These are phyloP conservation scores for Postia placenta DNA, from an alignment of 768 basidiomycete species.

Conservation along the genomic window DNA sequence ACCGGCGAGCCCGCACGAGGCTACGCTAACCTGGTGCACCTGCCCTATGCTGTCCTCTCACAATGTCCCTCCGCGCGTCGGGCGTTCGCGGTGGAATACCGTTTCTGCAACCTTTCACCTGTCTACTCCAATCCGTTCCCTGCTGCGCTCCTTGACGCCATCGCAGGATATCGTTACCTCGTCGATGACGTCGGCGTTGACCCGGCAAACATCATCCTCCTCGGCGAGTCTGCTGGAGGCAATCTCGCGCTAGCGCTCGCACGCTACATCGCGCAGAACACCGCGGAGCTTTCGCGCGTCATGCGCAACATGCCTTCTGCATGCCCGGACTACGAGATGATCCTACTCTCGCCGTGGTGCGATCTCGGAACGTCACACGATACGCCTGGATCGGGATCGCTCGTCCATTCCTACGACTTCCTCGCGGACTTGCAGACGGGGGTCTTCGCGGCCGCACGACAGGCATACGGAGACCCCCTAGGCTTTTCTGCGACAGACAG, in stretches of 20 bases:
- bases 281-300: not conserved
- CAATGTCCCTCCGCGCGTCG: constrained; percentile 39
- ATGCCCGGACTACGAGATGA: constrained; percentile 17
- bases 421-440: constrained; percentile 1
- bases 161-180: constrained; percentile 71
- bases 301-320: constrained; percentile 16
- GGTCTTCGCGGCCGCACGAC: not conserved
- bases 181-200: constrained; percentile 49
- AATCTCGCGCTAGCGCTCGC: constrained; percentile 62
- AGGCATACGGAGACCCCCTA: constrained; percentile 5
- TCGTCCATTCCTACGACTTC: constrained; percentile 17
- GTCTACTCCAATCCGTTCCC: constrained; percentile 58
- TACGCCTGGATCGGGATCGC: constrained; percentile 26
- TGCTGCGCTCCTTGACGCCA: constrained; percentile 63
- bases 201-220: constrained; percentile 55
- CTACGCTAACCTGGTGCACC: constrained; percentile 27
- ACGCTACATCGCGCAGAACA: constrained; percentile 54
- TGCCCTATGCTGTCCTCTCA: constrained; percentile 43
- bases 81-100: constrained; percentile 65
- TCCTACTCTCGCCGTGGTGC: constrained; percentile 52
- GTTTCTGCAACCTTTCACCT: constrained; percentile 44
- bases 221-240: constrained; percentile 75
- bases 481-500: constrained; percentile 2
- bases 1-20: not conserved
- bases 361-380: constrained; percentile 41